Percentiles rank a stretch among this genome's conserved stretches.
These are phyloP conservation scores for Tieghemiomyces parasiticus DNA, from an alignment of 192 early-diverging fungal species.

Conservation along the genomic window DNA sequence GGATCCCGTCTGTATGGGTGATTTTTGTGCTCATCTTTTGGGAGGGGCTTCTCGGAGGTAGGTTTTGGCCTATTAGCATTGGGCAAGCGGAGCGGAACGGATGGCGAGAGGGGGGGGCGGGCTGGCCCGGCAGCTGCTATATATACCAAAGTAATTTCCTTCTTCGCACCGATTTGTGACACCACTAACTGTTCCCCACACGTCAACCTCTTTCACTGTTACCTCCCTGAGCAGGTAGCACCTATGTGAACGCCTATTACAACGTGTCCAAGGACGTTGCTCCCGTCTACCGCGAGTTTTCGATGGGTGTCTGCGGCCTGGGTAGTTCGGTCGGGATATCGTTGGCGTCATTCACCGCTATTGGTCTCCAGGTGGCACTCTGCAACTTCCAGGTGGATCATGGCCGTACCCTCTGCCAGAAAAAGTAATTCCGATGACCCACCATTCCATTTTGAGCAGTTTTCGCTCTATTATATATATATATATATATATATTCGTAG, in stretches of 20 bases:
- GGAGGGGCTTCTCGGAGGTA: slow-evolving; percentile 26
- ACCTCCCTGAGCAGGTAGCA: slow-evolving; percentile 11
- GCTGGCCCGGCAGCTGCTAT: neutral
- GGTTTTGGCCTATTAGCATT: neutral
- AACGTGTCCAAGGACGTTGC: slow-evolving; percentile 18
- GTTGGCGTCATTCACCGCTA: slow-evolving; percentile 18
- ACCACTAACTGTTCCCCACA: neutral
- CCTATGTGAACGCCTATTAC: slow-evolving; percentile 25
- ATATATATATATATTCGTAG: no score
- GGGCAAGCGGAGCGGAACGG: neutral
- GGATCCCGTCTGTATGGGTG: slow-evolving; percentile 20
- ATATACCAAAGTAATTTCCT: neutral
- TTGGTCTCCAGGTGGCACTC: slow-evolving; percentile 19
- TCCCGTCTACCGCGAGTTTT: slow-evolving; percentile 23
- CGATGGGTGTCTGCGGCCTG: slow-evolving; percentile 23
- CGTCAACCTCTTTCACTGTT: neutral
- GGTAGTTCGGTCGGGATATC: slow-evolving; percentile 20
- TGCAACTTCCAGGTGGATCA: slow-evolving; percentile 11
- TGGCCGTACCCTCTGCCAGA: slow-evolving; percentile 1
- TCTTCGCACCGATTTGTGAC: neutral
- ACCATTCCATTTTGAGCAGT: no score
- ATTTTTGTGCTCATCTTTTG: slow-evolving; percentile 23
- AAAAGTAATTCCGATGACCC: no score
- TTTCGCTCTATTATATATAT: no score
- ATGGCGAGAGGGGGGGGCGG: neutral